These are phyloP conservation scores for Schwanniomyces sp. DNA, from an alignment of 805 yeast genomes.

Conservation along the genomic window DNA sequence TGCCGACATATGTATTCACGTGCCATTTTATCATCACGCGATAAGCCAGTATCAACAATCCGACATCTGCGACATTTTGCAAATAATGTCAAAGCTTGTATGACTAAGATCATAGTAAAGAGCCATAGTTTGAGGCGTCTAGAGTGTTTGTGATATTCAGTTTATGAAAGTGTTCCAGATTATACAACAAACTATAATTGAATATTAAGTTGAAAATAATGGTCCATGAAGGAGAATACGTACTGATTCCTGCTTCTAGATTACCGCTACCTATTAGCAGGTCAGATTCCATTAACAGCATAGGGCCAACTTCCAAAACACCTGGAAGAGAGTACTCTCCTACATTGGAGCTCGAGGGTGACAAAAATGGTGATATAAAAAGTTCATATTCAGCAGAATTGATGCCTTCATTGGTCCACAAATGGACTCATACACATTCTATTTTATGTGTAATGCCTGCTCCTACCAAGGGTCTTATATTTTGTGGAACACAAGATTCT, in stretches of 20 bases:
- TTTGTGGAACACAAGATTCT: slow-evolving; percentile 92
- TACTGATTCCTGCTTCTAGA: slow-evolving; percentile 21
- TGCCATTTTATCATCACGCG: background rate
- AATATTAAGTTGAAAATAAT: background rate
- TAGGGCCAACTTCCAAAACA: slow-evolving; percentile 9
- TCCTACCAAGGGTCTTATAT: slow-evolving; percentile 55
- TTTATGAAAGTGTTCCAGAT: background rate
- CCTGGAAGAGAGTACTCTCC: slow-evolving; percentile 26
- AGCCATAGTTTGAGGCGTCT: background rate
- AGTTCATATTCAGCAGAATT: slow-evolving; percentile 1
- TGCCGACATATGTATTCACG: background rate
- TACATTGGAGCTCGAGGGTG: slow-evolving; percentile 11
- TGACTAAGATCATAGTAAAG: background rate
- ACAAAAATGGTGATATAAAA: slow-evolving; percentile 1
- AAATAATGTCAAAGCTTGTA: background rate
- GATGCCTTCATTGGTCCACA: slow-evolving; percentile 51
- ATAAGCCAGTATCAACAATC: background rate
- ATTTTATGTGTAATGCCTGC: slow-evolving; percentile 71
- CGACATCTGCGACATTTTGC: background rate
- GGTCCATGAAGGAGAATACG: slow-evolving; percentile 36
- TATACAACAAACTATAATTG: background rate
- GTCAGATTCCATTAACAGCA: slow-evolving; percentile 14
- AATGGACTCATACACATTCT: slow-evolving; percentile 74
- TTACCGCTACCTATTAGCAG: slow-evolving; percentile 27
- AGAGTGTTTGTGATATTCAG: background rate